These are phyloP conservation scores for Fusarium sp. DNA, from an alignment of 2,329 filamentous ascomycete genomes.

Conservation along the genomic window DNA sequence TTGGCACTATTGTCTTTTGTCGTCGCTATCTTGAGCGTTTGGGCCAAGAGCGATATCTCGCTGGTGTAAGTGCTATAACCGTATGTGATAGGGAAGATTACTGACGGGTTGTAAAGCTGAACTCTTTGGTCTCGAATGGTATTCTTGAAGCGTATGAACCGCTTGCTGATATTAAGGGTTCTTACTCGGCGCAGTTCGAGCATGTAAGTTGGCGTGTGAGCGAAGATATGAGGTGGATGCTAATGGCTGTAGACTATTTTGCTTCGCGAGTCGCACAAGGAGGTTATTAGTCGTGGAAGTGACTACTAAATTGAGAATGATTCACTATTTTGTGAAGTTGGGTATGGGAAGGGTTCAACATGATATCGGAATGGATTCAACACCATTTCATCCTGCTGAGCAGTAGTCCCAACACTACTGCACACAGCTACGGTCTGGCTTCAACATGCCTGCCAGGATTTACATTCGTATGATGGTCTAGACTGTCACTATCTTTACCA, in stretches of 20 bases:
- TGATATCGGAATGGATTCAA: conserved; percentile 9
- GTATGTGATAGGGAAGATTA: not conserved
- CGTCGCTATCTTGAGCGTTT: conserved; percentile 71
- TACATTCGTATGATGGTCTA: conserved; percentile 18
- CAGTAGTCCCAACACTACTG: conserved; percentile 19
- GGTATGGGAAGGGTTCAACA: conserved; percentile 11
- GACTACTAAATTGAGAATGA: conserved; percentile 54
- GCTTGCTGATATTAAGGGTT: conserved; percentile 65
- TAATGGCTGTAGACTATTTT: conserved; percentile 54
- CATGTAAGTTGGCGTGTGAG: conserved; percentile 48
- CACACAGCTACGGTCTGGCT: not conserved
- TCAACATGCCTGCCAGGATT: conserved; percentile 23
- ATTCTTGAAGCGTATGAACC: conserved; percentile 66
- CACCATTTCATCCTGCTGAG: not conserved
- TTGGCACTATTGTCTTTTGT: conserved; percentile 69
- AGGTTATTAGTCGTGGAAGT: conserved; percentile 61
- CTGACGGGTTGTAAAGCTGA: conserved; percentile 55
- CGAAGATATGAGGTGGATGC: not conserved
- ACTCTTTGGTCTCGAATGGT: conserved; percentile 64
- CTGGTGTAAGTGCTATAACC: conserved; percentile 55
- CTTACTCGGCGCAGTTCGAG: conserved; percentile 72
- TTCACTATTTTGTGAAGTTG: not conserved
- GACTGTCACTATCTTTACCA: conserved; percentile 1
- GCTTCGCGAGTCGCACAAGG: conserved; percentile 55
- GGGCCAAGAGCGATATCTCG: conserved; percentile 66